Base-by-base conservation (phyloP, 2,329 filamentous ascomycete genomes). In the Talaromyces sp. region DNA sequence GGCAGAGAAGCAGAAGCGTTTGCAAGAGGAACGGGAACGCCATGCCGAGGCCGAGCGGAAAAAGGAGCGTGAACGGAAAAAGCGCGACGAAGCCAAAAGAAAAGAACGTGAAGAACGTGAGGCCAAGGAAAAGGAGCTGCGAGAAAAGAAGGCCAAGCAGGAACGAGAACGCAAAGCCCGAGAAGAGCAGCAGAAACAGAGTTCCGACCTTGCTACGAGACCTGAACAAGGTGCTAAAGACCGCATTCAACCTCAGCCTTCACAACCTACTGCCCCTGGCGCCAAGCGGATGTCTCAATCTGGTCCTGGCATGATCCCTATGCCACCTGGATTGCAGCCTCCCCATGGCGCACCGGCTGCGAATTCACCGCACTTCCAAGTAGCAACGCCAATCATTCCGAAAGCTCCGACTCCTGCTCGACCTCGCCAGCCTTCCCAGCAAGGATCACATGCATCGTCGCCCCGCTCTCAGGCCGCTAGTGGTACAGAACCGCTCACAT, bases 31-130 rank as follows among this genome's bases (percentile, higher is more conserved):
- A 73, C 87, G 90, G 65, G 91, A 96, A 68, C 86, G 88, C 66
- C 90, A 96, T 69, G 89, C 89, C 29, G 93, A 97, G 72, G 82
- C 85, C 62, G 93, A 98, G 73, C 88, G 91, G 61, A 96, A 93
- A 51, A 91, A 89, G 70, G 90, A 92, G 64, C 85, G 84, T 46
- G 90, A 95, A 77, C 95, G 91, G 78, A 93, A 89, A 76, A 85
- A 87, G 64, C 83, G 83, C 56, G 85, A 88, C 31, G 85, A 88
- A 60, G 78, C 79, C 2, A 93, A 89, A 74, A 91, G 91, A 69
- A 93, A 93, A 70, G 87, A 91, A 67, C 87, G 89, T 27, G 86
- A 89, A 67, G 78, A 80, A 62, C 75, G 75, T 21, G 77, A 80
- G 64, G 67, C 70, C 26, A 89, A 84, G 68, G 93, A 96, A 69